Base-by-base conservation (phyloP, 768 basidiomycete species). In the Lyophyllum shimeji region DNA sequence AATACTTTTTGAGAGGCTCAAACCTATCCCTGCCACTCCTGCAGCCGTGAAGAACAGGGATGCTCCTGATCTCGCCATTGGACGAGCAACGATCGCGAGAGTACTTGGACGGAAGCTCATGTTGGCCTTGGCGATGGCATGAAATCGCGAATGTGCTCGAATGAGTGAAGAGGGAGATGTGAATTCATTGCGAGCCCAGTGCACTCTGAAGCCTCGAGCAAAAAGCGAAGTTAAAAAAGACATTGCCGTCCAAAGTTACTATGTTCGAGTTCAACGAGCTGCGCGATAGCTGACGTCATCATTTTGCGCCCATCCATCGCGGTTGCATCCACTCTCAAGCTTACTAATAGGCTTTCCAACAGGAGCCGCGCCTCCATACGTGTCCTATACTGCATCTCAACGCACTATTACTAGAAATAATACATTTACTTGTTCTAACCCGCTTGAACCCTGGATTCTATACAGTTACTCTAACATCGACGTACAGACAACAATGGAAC, bases 1-100 rank as follows among this genome's bases (percentile, higher is more conserved):
- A 1, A 67, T 59, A 40, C 73, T 67, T 29, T 70, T 60, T 3
- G 76, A 70, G 24, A 82, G 59, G 12, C 82, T 80, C 3, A 87
- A 61, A 12, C 79, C 80, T 39, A 76, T 58, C 25, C 77, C 73
- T 23, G 72, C 70, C 20, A 81, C 52, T 0, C 76, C 72, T 9
- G 69, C 66, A 13, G 70, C 65, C 40, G 67, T 75, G 45, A 69
- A 60, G 63, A 60, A 40, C 55, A 55, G 33, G 59, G 65, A 47
- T 63, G 53, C 39, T 15, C 49, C 33, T 24, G 54, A 50, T 50
- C 61, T 62, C 46, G 55, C 53, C 37, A 15, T 24, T 39, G 37
- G 17, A 27, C 25, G 44, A 29, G 8, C 9, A 29, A 9, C 29
- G 9, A 29, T 5, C 9, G 8, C 44, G 15, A 17, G 20, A 51